Evolutionary conservation across 2,329 filamentous ascomycete genomes (phyloP), one percentile per base, ranked within the genome.

Genomic region (Plectosphaerella cucumerina): DNA sequence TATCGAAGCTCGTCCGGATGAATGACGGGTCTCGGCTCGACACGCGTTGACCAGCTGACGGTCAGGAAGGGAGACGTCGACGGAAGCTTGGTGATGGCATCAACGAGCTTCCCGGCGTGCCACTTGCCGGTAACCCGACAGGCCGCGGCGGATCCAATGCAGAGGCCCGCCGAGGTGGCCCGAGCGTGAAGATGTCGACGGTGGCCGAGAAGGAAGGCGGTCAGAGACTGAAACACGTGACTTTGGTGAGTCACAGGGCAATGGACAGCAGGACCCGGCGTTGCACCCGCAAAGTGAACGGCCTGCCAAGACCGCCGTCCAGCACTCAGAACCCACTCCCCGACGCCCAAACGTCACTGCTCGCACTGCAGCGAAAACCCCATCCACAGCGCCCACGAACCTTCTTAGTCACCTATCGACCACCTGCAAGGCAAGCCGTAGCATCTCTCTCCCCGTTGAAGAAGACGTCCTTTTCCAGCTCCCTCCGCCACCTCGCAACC

Each of bases 1-100:
- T 31, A 3, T 55, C 48, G 51, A 50, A 47, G 51, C 43, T 48
- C 41, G 44, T 41, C 49, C 42, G 44, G 45, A 26, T n/a, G 21
- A 26, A 6, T 42, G 31, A 12, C 34, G 20, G 33, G 44, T 17
- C 37, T 20, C 18, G 35, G 26, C 26, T 20, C 5, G 39, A 21
- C 4, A 18, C 17, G 18, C 18, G 39, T 42, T 20, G 5, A 20
- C 39, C 39, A 47, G 23, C 49, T 43, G 31, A n/a, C 26, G 21
- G 15, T 31, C n/a, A 22, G 22, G 35, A 41, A 35, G 18, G 21
- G 17, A n/a, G 44, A n/a, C 17, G 41, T 23, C n/a, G 33, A 26
- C n/a, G 22, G 17, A 17, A 42, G 39, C 17, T 39, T 42, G 39
- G 39, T 18, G 39, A 42, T 42, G 39, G n/a, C 39, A 42, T 42